Base-by-base conservation (phyloP, 257 asterid genomes). In the Nicotiana sylvestris region DNA sequence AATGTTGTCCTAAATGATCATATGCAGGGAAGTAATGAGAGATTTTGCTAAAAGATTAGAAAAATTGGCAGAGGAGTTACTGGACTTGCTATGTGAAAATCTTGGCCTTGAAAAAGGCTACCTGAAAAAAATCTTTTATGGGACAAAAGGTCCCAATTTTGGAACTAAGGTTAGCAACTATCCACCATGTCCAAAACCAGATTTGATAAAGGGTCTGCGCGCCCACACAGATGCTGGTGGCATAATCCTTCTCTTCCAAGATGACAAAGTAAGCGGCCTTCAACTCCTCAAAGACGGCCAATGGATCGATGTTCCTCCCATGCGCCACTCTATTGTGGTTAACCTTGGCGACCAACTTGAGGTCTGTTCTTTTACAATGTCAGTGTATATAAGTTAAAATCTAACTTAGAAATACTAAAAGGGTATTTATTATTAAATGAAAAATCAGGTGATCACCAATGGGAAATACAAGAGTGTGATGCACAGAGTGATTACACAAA, bases 201-300 rank as follows among this genome's bases (percentile, higher is more conserved):
- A 92, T 18, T 83, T 79, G 83, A 89, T 90, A 10, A 88, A 85
- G 29, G 97, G 94, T 35, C 89, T 92, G 1, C 85, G 97, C 39
- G 92, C 94, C 67, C 97, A 92, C 90, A 91, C 94, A 1, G 95
- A 91, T 46, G 95, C 97, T 0, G 95, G 95, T 0, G 97, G 97
- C 2, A 88, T 91, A 6, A 89, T 92, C 84, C 74, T 92, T 5
- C 91, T 92, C 0, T 91, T 88, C 88, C 95, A 91, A 66, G 95
- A 92, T 64, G 97, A 90, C 12, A 91, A 85, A 82, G 97, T 87
- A 5, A 85, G 84, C 4, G 93, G 94, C 51, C 97, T 92, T 11
- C 95, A 92, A 61, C 88, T 92, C 81, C 77, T 92, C 80, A 91
- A 92, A 72, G 92, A 87, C 39, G 95, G 87, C 8, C 68, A 60